Base-by-base conservation (phyloP, 768 basidiomycete species). In the Obba rivulosa region DNA sequence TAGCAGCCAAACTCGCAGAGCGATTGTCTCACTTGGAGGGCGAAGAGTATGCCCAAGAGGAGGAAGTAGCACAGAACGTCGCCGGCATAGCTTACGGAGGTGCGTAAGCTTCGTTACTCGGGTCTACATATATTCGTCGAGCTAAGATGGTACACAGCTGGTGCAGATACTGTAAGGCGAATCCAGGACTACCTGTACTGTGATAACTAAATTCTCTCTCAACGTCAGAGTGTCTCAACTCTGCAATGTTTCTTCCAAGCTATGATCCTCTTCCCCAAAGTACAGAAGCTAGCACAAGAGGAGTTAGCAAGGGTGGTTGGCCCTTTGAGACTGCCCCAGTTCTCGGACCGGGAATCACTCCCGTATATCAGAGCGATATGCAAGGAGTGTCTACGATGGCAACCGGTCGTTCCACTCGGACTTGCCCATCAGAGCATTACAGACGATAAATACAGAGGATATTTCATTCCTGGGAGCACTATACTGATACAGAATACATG, bases 271-370 rank as follows among this genome's bases (percentile, higher is more conserved):
- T 60, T 84, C 56, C 84, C 84, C 0, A 73, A 75, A 1, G 73
- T 70, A 1, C 73, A 79, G 42, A 69, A 52, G 34, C 75, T 73
- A 43, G 84, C 81, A 0, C 85, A 86, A 57, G 68, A 69, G 14
- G 85, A 88, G 50, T 71, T 88, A 16, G 86, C 87, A 56, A 47
- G 55, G 1, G 77, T 83, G 16, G 66, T 81, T 23, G 80, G 80
- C 9, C 48, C 57, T 34, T 73, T 73, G 36, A 69, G 84, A 9
- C 67, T 86, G 25, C 87, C 87, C 2, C 69, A 65, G 0, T 75
- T 82, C 49, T 69, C 65, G 23, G 85, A 86, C 57, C 69, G 81
- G 5, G 49, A 61, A 2, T 65, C 60, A 1, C 61, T 87, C 43
- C 81, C 81, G 10, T 87, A 76, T 58, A 67, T 79, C 45, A 71